Evolutionary conservation across 108 stramenopile species (phyloP).

Genomic region (Phaeodactylum tricornutum): DNA sequence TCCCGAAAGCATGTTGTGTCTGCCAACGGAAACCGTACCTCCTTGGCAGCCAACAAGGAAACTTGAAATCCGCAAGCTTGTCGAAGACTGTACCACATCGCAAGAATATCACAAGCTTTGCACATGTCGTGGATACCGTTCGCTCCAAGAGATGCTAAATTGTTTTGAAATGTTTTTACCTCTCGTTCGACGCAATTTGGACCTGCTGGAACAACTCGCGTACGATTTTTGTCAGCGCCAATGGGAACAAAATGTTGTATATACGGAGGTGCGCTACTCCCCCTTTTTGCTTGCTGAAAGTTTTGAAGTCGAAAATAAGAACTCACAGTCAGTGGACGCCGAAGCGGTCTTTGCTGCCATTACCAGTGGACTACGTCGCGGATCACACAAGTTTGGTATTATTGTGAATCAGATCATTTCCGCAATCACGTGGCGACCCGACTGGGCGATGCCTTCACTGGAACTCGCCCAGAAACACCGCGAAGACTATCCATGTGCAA

Average conservation of each 20-base stretch:
- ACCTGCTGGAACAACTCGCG: conserved; percentile 43
- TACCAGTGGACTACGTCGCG: conserved; percentile 38
- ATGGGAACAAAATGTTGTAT: conserved; percentile 47
- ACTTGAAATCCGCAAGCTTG: conserved; percentile 11
- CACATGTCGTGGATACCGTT: conserved; percentile 39
- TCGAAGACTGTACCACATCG: conserved; percentile 24
- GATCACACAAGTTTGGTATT: conserved; percentile 21
- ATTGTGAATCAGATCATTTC: conserved; percentile 61
- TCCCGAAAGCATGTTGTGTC: conserved; percentile 12
- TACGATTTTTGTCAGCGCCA: conserved; percentile 48
- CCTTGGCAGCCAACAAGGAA: conserved; percentile 33
- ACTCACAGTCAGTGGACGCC: conserved; percentile 2
- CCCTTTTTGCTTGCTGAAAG: conserved; percentile 38
- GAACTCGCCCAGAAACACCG: conserved; percentile 30
- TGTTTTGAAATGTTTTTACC: conserved; percentile 62
- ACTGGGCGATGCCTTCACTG: conserved; percentile 48
- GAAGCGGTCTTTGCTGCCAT: conserved; percentile 20
- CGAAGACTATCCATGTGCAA: conserved; percentile 41
- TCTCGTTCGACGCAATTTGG: conserved; percentile 36
- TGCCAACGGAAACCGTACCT: conserved; percentile 28
- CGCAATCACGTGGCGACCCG: conserved; percentile 49
- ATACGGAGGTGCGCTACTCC: conserved; percentile 68
- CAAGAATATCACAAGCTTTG: conserved; percentile 35
- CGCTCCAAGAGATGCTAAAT: conserved; percentile 42
- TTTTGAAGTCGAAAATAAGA: conserved; percentile 8